Percentiles rank a stretch among this genome's conserved stretches.
phyloP scores from a whole-genome alignment of 2,329 filamentous ascomycete genomes.

The Fusarium sororula region DNA sequence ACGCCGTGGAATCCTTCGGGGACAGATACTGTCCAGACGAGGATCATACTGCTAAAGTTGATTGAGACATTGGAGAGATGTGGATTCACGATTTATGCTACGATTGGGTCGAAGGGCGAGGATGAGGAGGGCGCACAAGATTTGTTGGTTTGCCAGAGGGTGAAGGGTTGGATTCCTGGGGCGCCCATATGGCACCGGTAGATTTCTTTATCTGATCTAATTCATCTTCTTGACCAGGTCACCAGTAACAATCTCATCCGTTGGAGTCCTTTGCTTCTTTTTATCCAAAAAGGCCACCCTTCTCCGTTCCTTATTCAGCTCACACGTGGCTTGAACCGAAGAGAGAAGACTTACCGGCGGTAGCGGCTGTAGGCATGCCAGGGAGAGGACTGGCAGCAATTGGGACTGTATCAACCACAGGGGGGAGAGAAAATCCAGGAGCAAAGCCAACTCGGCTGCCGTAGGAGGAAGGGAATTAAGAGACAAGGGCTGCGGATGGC shows the following conservation, averaged over 20 bases:
- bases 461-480: background rate
- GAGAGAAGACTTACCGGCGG: too few species aligned
- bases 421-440: background rate
- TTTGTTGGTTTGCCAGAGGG: slow-evolving; percentile 21
- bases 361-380: too few species aligned
- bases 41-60: background rate
- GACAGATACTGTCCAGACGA: background rate
- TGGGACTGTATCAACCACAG: background rate
- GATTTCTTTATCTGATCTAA: accelerated
- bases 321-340: too few species aligned
- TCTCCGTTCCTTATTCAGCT: background rate
- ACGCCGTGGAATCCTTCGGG: slow-evolving; percentile 4
- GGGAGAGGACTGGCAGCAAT: too few species aligned
- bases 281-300: background rate
- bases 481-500: background rate
- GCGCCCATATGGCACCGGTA: slow-evolving; percentile 16
- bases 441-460: background rate
- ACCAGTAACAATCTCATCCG: accelerated
- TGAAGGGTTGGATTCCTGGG: slow-evolving; percentile 20
- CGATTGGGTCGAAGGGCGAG: background rate
- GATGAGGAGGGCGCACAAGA: slow-evolving; percentile 1
- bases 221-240: background rate
- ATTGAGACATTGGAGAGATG: slow-evolving; percentile 1
- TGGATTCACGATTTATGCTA: slow-evolving; percentile 14
- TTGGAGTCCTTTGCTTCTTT: background rate